Evolutionary conservation across 2,329 filamentous ascomycete genomes (phyloP).

Genomic region (Trichoderma sp.): DNA sequence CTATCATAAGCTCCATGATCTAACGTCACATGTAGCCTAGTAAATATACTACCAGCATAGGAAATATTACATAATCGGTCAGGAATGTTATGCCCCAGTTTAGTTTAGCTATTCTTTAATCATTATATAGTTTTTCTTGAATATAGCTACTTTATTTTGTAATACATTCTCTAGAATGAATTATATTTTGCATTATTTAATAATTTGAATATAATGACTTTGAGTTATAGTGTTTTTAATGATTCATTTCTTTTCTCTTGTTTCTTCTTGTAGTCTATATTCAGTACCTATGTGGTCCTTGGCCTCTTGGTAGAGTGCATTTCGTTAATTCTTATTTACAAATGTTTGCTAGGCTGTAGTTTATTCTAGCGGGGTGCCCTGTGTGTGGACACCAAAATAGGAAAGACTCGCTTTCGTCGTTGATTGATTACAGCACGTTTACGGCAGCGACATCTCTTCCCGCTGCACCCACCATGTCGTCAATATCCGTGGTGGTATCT

Average conservation of each 20-base stretch:
- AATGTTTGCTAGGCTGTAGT: background rate
- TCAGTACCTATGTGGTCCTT: background rate
- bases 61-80: background rate
- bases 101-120: background rate
- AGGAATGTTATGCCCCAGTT: background rate
- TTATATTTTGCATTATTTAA: background rate
- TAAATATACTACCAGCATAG: background rate
- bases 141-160: background rate
- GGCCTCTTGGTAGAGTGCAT: background rate
- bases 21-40: background rate
- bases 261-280: background rate
- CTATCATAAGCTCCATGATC: background rate
- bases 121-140: background rate
- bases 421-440: background rate
- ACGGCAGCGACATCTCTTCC: slow-evolving; percentile 32
- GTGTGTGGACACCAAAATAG: background rate
- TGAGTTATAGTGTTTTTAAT: background rate
- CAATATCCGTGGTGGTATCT: slow-evolving; percentile 55
- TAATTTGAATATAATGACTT: background rate
- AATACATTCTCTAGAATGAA: too few species aligned
- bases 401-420: background rate
- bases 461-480: slow-evolving; percentile 63
- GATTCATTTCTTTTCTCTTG: background rate
- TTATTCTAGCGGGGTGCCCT: background rate
- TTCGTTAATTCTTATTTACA: background rate